Evolutionary conservation across 495 filamentous ascomycete species (phyloP).

Genomic region (Bacidia gigantensis): DNA sequence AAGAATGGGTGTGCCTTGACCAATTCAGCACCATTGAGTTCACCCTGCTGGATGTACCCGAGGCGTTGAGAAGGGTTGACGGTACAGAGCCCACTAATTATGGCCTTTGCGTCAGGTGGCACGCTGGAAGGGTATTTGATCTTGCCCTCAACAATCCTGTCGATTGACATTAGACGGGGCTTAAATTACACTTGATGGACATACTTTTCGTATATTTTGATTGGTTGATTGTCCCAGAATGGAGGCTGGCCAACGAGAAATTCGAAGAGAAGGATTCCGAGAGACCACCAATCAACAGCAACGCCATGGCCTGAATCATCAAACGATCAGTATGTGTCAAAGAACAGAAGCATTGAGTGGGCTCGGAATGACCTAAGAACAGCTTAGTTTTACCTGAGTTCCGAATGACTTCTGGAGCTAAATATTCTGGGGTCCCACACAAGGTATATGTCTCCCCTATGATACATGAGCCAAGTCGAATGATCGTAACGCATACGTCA

Average conservation of each 20-base stretch:
- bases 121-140: slow-evolving; percentile 58
- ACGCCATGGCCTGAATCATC: slow-evolving; percentile 56
- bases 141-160: slow-evolving; percentile 62
- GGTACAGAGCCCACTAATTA: slow-evolving; percentile 76
- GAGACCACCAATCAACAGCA: slow-evolving; percentile 98
- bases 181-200: slow-evolving; percentile 17
- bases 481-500: neutral
- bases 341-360: neutral
- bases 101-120: slow-evolving; percentile 62
- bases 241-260: slow-evolving; percentile 92
- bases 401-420: slow-evolving; percentile 92
- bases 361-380: slow-evolving; percentile 1
- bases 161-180: no score
- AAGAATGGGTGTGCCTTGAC: slow-evolving; percentile 90
- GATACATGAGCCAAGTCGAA: neutral
- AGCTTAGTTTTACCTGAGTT: slow-evolving; percentile 45
- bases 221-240: slow-evolving; percentile 92
- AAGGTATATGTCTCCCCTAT: slow-evolving; percentile 83
- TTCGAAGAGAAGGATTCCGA: slow-evolving; percentile 92
- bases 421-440: slow-evolving; percentile 92
- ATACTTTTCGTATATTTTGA: slow-evolving; percentile 88
- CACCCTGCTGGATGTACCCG: slow-evolving; percentile 54
- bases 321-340: neutral
- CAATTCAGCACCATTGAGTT: slow-evolving; percentile 51
- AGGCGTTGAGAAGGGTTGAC: slow-evolving; percentile 77